phyloP scores from a whole-genome alignment of 2,329 filamentous ascomycete species.

The Emericellopsis cladophorae region DNA sequence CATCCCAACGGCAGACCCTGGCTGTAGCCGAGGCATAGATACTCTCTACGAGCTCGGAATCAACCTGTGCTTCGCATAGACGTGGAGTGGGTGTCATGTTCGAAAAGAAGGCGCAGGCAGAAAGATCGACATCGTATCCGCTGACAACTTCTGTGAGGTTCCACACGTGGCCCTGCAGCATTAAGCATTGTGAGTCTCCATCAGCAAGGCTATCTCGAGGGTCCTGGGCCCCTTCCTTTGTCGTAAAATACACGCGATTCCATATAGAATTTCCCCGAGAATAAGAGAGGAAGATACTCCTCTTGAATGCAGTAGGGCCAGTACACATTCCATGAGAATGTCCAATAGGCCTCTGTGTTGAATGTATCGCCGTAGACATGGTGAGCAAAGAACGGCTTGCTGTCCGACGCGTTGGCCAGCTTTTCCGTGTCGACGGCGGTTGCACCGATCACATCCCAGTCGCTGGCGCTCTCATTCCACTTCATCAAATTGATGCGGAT shows the following conservation, averaged over 20 bases:
- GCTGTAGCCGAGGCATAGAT: background rate
- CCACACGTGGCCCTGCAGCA: background rate
- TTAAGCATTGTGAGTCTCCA: background rate
- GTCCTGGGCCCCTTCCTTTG: background rate
- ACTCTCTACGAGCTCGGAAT: background rate
- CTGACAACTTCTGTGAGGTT: background rate
- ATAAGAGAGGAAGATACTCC: background rate
- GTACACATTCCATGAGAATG: background rate
- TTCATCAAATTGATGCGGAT: background rate
- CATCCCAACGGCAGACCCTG: background rate
- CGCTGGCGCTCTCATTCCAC: background rate
- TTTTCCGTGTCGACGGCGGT: background rate
- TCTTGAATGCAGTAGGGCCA: background rate
- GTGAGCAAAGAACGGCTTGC: background rate
- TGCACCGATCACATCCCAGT: background rate
- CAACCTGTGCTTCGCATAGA: background rate
- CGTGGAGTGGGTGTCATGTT: background rate
- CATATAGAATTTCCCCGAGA: background rate
- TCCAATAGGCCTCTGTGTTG: constrained; percentile 1
- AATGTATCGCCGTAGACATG: background rate
- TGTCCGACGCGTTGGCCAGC: background rate
- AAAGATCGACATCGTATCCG: background rate
- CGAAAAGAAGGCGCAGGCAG: background rate
- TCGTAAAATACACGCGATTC: background rate
- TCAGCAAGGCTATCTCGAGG: background rate